phyloP scores from a whole-genome alignment of 2,329 filamentous ascomycete species.

The Ophiocordyceps robertsii region DNA sequence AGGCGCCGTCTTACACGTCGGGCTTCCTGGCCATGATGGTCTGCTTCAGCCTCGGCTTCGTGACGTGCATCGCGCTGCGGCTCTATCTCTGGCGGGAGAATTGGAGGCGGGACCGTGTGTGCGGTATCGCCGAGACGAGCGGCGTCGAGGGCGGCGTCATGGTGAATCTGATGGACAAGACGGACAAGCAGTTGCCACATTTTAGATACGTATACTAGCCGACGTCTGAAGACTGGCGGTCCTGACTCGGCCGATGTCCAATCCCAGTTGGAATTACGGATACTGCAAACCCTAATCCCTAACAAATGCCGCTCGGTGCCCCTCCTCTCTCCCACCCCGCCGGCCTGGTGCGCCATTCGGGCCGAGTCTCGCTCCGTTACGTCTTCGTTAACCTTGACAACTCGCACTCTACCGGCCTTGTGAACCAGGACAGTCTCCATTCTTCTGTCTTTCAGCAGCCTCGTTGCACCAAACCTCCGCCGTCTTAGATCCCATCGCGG shows the following conservation, averaged over 20 bases:
- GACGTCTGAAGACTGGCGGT: background rate
- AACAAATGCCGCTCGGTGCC: too few species aligned
- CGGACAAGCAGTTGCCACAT: constrained; percentile 38
- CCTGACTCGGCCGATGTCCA: background rate
- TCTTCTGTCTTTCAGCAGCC: too few species aligned
- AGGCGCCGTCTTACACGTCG: constrained; percentile 46
- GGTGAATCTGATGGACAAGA: constrained; percentile 28
- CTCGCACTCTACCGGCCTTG: too few species aligned
- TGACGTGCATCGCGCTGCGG: constrained; percentile 28
- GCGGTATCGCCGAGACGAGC: background rate
- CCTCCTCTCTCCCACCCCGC: too few species aligned
- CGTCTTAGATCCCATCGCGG: background rate
- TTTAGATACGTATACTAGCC: constrained; percentile 35
- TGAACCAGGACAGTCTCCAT: too few species aligned
- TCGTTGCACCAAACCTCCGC: too few species aligned
- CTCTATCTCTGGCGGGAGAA: constrained; percentile 39
- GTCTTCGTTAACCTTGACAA: too few species aligned
- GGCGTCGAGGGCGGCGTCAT: constrained; percentile 2
- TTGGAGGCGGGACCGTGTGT: constrained; percentile 29
- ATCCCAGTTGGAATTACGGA: too few species aligned
- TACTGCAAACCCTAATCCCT: too few species aligned
- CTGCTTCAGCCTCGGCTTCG: constrained; percentile 39
- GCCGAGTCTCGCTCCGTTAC: too few species aligned
- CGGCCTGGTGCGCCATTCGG: too few species aligned
- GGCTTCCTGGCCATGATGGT: constrained; percentile 49